Evolutionary conservation across 1,284 basidiomycete species (phyloP), one percentile per base, ranked within the genome.

Genomic region (Omphalotus olearius): DNA sequence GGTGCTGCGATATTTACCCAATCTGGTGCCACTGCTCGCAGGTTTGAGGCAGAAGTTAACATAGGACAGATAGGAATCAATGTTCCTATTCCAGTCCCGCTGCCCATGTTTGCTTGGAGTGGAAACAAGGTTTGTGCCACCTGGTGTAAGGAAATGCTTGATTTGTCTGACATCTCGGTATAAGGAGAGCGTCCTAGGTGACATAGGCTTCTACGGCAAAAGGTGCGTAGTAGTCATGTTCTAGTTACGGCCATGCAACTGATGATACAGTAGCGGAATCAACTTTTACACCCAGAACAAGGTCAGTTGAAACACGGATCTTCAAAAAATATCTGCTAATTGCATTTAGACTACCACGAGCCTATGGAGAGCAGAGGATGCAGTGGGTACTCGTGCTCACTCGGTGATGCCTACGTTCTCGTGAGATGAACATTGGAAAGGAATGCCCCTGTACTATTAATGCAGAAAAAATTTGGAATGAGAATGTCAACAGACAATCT

Each of bases 1-100:
- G 96, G 95, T 26, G 84, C 93, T n/a, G 91, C 93, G 18, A 93
- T 98, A 65, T 98, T 98, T 69, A 99, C 96, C 28, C 91, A 95
- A 70, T 93, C 89, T 45, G 96, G 96, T n/a, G 90, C 95, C 28
- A 93, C 93, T 6, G 95, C 93, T 17, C 84, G 96, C 56, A 91
- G 91, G 70, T 99, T 97, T 59, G 95, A 99, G 72, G 79, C 78
- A 42, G 79, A 87, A 54, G 85, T 96, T 55, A 91, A 98, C 57
- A 87, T 93, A 47, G 96, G 96, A 39, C 93, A 98, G 70, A 80
- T 96, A 62, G 93, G 93, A 40, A 83, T 99, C 69, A 98, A 99
- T 65, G 89, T 96, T 1, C 87, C 95, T 41, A 91, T 97, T 62
- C 87, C 95, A 47, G 89, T 93, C n/a, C 50, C 53, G 13, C 42